Percentiles rank a stretch among this genome's conserved stretches.
Conservation (phyloP, 768 basidiomycete genomes). For the Sarcodon aspratus region DNA sequence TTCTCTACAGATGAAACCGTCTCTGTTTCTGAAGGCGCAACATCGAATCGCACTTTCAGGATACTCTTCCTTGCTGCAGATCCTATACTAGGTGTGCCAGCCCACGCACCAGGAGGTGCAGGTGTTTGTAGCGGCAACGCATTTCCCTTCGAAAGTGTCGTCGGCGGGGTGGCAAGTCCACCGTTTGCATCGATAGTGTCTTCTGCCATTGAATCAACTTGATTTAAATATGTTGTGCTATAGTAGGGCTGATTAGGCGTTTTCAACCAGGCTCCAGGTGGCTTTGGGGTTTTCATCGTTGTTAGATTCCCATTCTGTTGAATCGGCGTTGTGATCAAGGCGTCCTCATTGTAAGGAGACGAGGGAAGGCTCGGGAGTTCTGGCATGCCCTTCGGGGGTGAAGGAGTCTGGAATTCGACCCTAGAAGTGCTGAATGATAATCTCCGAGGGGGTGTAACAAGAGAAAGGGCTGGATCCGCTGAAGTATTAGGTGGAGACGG, state of each 20-base stretch:
- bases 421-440: conserved; percentile 28
- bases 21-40: conserved; percentile 18
- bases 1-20: background rate
- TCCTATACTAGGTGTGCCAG: conserved; percentile 10
- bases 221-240: no score
- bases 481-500: background rate
- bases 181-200: conserved; percentile 9
- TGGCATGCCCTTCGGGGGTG: conserved; percentile 50
- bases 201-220: no score
- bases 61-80: conserved; percentile 36
- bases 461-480: conserved; percentile 6
- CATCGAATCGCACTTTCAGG: conserved; percentile 66
- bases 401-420: conserved; percentile 47
- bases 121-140: conserved; percentile 45
- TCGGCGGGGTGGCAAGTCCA: conserved; percentile 33
- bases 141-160: conserved; percentile 36
- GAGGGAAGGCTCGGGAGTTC: conserved; percentile 58
- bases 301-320: conserved; percentile 18
- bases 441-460: conserved; percentile 35
- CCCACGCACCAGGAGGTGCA: conserved; percentile 61
- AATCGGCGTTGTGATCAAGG: conserved; percentile 15
- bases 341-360: conserved; percentile 37
- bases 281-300: conserved; percentile 31
- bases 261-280: conserved; percentile 33
- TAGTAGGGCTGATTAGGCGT: conserved; percentile 22